Conservation (phyloP, 805 yeast genomes). For the Candida glaebosa region DNA sequence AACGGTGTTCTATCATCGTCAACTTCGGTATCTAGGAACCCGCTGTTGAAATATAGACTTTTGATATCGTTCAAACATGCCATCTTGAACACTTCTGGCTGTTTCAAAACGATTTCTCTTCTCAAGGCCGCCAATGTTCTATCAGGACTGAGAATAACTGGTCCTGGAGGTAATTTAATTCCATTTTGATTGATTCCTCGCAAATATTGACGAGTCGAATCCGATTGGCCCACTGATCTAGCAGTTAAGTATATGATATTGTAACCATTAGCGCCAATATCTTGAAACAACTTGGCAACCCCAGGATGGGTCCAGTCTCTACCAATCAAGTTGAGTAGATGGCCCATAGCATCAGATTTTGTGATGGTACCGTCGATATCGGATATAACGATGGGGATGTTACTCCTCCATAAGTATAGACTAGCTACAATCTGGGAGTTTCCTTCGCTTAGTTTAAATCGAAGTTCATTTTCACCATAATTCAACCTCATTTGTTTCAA, state of each 20-base stretch:
- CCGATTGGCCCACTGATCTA: constrained; percentile 93
- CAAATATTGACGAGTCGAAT: constrained; percentile 80
- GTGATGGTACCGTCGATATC: constrained; percentile 99
- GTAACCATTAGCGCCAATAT: constrained; percentile 83
- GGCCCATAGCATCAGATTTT: constrained; percentile 96
- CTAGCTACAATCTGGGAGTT: constrained; percentile 72
- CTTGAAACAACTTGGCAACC: constrained; percentile 88
- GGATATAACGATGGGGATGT: constrained; percentile 88
- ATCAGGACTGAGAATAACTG: constrained; percentile 93
- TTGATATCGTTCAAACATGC: constrained; percentile 89
- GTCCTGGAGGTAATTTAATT: constrained; percentile 75
- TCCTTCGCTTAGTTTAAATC: constrained; percentile 79
- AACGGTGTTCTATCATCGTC: constrained; percentile 70
- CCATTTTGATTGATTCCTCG: constrained; percentile 74
- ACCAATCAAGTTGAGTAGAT: constrained; percentile 88
- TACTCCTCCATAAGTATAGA: constrained; percentile 77
- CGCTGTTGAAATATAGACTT: constrained; percentile 50
- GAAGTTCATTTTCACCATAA: constrained; percentile 74
- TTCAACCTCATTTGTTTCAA: constrained; percentile 67
- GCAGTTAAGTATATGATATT: constrained; percentile 93
- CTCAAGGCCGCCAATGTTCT: constrained; percentile 92
- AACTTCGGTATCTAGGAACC: constrained; percentile 8
- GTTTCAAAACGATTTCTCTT: constrained; percentile 88
- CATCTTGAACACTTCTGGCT: constrained; percentile 98
- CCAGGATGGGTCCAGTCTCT: constrained; percentile 98